These are phyloP conservation scores for Amphirosellinia nigrospora DNA, from an alignment of 495 filamentous ascomycete species.

Conservation along the genomic window DNA sequence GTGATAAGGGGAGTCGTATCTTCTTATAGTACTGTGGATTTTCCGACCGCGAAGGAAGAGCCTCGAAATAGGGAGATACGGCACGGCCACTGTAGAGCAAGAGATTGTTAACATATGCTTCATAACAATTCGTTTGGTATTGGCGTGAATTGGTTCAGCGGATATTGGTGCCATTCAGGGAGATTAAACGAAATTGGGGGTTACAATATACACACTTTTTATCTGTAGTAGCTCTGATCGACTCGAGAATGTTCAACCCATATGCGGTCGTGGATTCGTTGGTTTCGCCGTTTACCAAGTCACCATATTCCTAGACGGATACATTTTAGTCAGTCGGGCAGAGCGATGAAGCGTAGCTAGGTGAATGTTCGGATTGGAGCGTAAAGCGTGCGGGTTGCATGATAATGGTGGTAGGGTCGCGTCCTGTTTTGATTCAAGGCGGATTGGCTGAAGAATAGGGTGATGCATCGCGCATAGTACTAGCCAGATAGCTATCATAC, in stretches of 20 bases:
- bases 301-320: constrained; percentile 40
- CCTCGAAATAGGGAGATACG: constrained; percentile 74
- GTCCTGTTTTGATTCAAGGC: background rate
- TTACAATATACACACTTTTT: constrained; percentile 63
- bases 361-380: constrained; percentile 6
- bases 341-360: constrained; percentile 6
- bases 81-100: constrained; percentile 60
- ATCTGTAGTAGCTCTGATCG: constrained; percentile 69
- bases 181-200: background rate
- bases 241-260: constrained; percentile 69
- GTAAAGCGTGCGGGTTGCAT: background rate
- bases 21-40: constrained; percentile 76
- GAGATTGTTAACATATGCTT: constrained; percentile 28
- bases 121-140: constrained; percentile 14
- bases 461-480: constrained; percentile 16
- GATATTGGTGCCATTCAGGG: background rate
- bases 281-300: constrained; percentile 58
- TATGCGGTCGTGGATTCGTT: constrained; percentile 67
- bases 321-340: constrained; percentile 25
- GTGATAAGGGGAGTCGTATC: constrained; percentile 74
- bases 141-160: background rate
- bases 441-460: constrained; percentile 10
- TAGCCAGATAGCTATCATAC: background rate
- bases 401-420: constrained; percentile 27
- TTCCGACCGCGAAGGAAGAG: constrained; percentile 65